These are phyloP conservation scores for Penicillium riverlandense DNA, from an alignment of 495 filamentous ascomycete genomes.

Conservation along the genomic window DNA sequence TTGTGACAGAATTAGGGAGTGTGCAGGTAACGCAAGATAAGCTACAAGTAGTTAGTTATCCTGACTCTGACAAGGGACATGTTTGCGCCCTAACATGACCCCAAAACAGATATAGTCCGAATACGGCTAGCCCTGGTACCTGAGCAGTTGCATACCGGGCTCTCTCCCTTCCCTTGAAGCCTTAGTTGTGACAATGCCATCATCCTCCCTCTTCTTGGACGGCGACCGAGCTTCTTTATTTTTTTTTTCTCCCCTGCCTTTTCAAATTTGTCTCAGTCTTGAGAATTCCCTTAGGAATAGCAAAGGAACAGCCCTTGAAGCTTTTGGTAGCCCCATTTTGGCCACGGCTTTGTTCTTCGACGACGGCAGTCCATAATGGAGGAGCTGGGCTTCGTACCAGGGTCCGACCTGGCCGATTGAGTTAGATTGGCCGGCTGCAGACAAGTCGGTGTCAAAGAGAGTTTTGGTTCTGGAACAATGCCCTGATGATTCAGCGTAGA, in stretches of 20 bases:
- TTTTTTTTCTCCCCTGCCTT: conserved; percentile 31
- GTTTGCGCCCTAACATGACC: no score
- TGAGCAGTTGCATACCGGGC: no score
- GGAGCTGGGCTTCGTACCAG: conserved; percentile 54
- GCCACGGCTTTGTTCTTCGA: conserved; percentile 49
- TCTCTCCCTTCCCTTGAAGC: no score
- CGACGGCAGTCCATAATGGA: conserved; percentile 49
- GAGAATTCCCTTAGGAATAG: no score
- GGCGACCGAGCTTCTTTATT: not conserved
- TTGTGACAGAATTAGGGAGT: no score
- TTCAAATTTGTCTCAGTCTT: conserved; percentile 44
- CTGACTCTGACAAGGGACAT: no score
- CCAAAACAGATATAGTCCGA: no score
- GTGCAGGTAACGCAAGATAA: no score
- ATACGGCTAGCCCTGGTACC: no score
- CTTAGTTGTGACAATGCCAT: no score
- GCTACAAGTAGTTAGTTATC: no score
- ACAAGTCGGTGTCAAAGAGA: conserved; percentile 27
- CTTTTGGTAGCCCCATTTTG: conserved; percentile 48
- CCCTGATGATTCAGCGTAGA: conserved; percentile 4
- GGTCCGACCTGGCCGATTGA: conserved; percentile 29
- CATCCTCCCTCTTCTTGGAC: no score
- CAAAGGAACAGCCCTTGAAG: conserved; percentile 35
- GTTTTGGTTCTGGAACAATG: conserved; percentile 32
- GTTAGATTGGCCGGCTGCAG: conserved; percentile 23